Percentiles rank a stretch among this genome's conserved stretches.
Conservation (phyloP, 129 eudicot genomes). For the Arctium lappa region DNA sequence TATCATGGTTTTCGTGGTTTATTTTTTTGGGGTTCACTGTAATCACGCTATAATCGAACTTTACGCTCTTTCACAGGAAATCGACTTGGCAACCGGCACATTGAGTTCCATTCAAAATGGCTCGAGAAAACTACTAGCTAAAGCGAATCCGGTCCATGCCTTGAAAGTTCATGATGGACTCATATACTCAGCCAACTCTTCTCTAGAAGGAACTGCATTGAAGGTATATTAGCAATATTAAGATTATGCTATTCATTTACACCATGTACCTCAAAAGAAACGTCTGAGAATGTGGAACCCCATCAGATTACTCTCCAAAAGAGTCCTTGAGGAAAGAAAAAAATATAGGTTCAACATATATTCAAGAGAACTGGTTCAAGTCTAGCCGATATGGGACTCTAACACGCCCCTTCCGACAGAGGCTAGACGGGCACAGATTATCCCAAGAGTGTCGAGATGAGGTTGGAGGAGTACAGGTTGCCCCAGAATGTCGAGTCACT, state of each 20-base stretch:
- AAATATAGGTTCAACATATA: neutral
- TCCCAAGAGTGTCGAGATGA: neutral
- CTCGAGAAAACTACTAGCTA: slow-evolving; percentile 57
- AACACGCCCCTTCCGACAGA: neutral
- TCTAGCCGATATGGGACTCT: neutral
- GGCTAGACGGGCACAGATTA: neutral
- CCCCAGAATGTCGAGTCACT: neutral
- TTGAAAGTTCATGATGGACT: slow-evolving; percentile 58
- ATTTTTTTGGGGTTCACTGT: neutral
- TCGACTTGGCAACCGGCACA: slow-evolving; percentile 72
- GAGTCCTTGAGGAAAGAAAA: neutral
- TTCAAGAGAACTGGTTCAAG: no score
- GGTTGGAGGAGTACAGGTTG: neutral
- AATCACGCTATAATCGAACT: neutral
- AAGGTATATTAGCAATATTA: slow-evolving; percentile 41
- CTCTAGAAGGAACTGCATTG: slow-evolving; percentile 63
- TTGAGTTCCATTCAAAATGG: slow-evolving; percentile 64
- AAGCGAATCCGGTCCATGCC: slow-evolving; percentile 59
- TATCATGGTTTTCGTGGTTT: neutral
- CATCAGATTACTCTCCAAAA: neutral
- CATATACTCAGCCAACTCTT: slow-evolving; percentile 53
- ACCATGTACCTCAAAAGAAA: neutral
- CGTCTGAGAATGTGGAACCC: neutral
- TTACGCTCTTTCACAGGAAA: slow-evolving; percentile 43
- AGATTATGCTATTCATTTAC: neutral